phyloP scores from a whole-genome alignment of 768 basidiomycete genomes.

The Chalciporus pseudorubinellus region DNA sequence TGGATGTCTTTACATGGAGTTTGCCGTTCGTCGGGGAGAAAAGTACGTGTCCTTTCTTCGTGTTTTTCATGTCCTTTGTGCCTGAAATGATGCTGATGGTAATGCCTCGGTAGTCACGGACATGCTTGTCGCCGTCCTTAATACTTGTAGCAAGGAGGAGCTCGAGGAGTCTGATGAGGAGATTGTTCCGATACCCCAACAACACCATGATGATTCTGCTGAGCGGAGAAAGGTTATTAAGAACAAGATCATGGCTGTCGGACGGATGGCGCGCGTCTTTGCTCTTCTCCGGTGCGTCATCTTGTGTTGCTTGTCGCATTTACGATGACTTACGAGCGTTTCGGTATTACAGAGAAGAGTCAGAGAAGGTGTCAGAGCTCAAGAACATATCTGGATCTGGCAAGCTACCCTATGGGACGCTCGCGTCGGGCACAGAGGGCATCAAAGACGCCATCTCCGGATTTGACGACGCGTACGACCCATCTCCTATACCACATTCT shows the following conservation, averaged over 20 bases:
- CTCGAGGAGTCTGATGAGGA: slow-evolving; percentile 74
- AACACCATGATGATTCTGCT: slow-evolving; percentile 44
- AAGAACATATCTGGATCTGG: slow-evolving; percentile 82
- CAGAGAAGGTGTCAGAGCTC: slow-evolving; percentile 95
- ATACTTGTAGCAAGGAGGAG: slow-evolving; percentile 95
- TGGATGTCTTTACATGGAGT: slow-evolving; percentile 99
- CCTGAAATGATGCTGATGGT: slow-evolving; percentile 10
- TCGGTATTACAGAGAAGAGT: slow-evolving; percentile 73
- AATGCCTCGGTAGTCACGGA: slow-evolving; percentile 78
- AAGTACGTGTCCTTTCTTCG: slow-evolving; percentile 54
- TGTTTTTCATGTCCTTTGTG: no score
- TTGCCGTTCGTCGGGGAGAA: slow-evolving; percentile 98
- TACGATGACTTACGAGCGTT: background rate
- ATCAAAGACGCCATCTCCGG: slow-evolving; percentile 92
- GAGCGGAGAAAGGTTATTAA: slow-evolving; percentile 92
- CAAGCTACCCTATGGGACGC: slow-evolving; percentile 77
- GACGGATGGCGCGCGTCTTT: slow-evolving; percentile 94
- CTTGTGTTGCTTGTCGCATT: background rate
- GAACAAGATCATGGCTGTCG: slow-evolving; percentile 98
- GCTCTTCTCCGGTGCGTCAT: slow-evolving; percentile 86
- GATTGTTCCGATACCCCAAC: slow-evolving; percentile 33
- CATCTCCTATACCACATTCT: background rate
- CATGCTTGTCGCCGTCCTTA: slow-evolving; percentile 95
- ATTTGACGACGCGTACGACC: slow-evolving; percentile 92
- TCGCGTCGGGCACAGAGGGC: slow-evolving; percentile 88